These are phyloP conservation scores for Phlegmacium glaucopus DNA, from an alignment of 768 basidiomycete species.

Conservation along the genomic window DNA sequence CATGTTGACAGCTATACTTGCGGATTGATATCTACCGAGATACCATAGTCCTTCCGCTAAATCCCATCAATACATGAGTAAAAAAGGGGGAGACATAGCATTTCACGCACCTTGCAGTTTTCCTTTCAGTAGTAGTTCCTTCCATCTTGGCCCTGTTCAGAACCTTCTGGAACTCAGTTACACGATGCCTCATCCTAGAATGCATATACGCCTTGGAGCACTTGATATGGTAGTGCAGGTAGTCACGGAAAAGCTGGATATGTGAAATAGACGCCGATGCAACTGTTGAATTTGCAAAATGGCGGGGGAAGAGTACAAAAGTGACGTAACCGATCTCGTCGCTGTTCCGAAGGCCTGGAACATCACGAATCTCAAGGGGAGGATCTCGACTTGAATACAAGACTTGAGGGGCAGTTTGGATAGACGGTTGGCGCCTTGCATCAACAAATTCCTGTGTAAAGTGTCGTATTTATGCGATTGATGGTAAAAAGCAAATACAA, in stretches of 20 bases:
- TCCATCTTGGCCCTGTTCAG: constrained; percentile 96
- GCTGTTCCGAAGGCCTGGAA: constrained; percentile 73
- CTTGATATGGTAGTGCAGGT: constrained; percentile 99
- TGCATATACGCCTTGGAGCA: constrained; percentile 99
- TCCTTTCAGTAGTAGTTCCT: constrained; percentile 73
- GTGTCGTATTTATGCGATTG: constrained; percentile 5
- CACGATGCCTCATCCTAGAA: constrained; percentile 91
- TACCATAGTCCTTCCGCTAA: constrained; percentile 55
- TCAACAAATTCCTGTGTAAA: constrained; percentile 90
- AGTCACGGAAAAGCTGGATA: constrained; percentile 96
- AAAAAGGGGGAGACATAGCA: not conserved
- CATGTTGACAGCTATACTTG: constrained; percentile 4
- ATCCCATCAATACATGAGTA: not conserved
- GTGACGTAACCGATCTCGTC: constrained; percentile 97
- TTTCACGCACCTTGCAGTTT: constrained; percentile 77
- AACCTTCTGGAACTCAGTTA: constrained; percentile 93
- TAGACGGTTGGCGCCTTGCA: constrained; percentile 87
- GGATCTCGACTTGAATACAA: constrained; percentile 93
- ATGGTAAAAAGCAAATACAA: constrained; percentile 8
- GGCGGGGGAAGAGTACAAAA: constrained; percentile 96
- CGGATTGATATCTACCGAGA: constrained; percentile 37
- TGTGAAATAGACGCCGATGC: constrained; percentile 86
- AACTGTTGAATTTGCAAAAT: constrained; percentile 71
- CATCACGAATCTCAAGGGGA: constrained; percentile 91
- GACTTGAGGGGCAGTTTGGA: constrained; percentile 97